These are phyloP conservation scores for Yamadazyma trypodendri DNA, from an alignment of 1,139 yeast genomes.

Conservation along the genomic window DNA sequence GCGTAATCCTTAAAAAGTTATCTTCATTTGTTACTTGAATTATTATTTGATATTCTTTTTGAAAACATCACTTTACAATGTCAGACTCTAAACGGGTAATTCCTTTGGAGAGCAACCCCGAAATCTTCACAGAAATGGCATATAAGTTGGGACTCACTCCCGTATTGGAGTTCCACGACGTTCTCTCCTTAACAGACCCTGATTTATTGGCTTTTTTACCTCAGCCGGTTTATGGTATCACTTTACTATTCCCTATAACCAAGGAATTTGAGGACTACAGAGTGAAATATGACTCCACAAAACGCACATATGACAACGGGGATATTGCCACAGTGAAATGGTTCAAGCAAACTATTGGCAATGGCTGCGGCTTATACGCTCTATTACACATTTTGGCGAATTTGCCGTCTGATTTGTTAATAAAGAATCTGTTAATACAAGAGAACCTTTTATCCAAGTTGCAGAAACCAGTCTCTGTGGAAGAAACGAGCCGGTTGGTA, in stretches of 20 bases:
- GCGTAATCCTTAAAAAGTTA: neutral
- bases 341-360: constrained; percentile 82
- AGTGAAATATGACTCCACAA: constrained; percentile 26
- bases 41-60: no score
- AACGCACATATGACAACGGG: constrained; percentile 19
- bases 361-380: constrained; percentile 94
- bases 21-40: neutral
- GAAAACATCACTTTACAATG: no score
- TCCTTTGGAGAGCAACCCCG: constrained; percentile 91
- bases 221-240: constrained; percentile 72
- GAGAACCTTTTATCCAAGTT: constrained; percentile 22
- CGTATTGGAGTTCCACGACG: constrained; percentile 68
- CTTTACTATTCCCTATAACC: constrained; percentile 80
- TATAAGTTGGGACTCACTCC: constrained; percentile 65
- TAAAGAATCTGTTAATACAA: constrained; percentile 32
- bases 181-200: constrained; percentile 78
- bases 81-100: constrained; percentile 44
- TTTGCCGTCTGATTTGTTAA: constrained; percentile 47
- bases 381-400: constrained; percentile 74
- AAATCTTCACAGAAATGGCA: constrained; percentile 72
- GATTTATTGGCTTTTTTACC: constrained; percentile 78
- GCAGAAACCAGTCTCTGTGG: constrained; percentile 22
- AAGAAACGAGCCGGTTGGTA: constrained; percentile 46
- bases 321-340: constrained; percentile 34
- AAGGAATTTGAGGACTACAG: constrained; percentile 56